Conservation (phyloP, 2,329 filamentous ascomycete species). For the Huntiella moniliformis region DNA sequence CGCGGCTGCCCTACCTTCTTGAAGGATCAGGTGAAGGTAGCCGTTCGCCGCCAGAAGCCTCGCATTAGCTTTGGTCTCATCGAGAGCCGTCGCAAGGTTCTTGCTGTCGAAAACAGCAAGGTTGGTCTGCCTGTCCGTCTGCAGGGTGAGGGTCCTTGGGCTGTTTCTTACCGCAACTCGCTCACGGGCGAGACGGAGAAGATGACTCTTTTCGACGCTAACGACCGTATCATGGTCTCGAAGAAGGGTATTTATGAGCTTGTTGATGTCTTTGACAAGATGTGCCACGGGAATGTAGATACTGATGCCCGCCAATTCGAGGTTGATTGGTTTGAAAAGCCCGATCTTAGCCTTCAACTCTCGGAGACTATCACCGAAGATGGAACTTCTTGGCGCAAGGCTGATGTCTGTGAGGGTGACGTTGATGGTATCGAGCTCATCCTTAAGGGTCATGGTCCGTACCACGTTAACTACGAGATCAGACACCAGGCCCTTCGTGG, state of each 20-base stretch:
- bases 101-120: slow-evolving; percentile 56
- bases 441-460: slow-evolving; percentile 63
- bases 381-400: slow-evolving; percentile 45
- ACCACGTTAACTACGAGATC: slow-evolving; percentile 64
- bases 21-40: slow-evolving; percentile 68
- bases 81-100: slow-evolving; percentile 57
- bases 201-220: slow-evolving; percentile 34
- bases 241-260: slow-evolving; percentile 64
- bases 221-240: slow-evolving; percentile 49
- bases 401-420: slow-evolving; percentile 83
- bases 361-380: slow-evolving; percentile 38
- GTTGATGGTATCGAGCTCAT: slow-evolving; percentile 73
- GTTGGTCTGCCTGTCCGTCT: slow-evolving; percentile 66
- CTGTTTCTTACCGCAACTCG: slow-evolving; percentile 52
- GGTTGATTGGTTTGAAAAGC: slow-evolving; percentile 71
- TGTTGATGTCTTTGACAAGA: slow-evolving; percentile 53
- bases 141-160: slow-evolving; percentile 74
- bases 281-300: slow-evolving; percentile 70
- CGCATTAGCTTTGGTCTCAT: slow-evolving; percentile 71
- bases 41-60: slow-evolving; percentile 74
- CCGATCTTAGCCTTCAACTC: slow-evolving; percentile 47
- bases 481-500: slow-evolving; percentile 51
- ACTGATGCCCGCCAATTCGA: slow-evolving; percentile 54
- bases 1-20: slow-evolving; percentile 73
- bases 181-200: slow-evolving; percentile 20